Evolutionary conservation across 1,284 basidiomycete genomes (phyloP), one percentile per base, ranked within the genome.

Genomic region (Agaricales sp.): DNA sequence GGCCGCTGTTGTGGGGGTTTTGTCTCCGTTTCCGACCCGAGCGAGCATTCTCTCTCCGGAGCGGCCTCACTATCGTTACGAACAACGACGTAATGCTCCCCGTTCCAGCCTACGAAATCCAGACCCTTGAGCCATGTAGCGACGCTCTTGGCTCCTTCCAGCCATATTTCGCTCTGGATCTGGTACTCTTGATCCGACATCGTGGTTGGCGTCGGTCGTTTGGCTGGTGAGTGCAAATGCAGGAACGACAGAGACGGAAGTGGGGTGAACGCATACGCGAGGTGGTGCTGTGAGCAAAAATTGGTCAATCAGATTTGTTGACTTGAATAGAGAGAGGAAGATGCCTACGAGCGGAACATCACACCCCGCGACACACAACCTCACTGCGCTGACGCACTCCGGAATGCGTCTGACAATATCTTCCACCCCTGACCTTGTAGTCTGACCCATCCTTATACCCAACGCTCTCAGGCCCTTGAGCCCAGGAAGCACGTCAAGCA

Each of bases 61-160:
- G 8, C 8, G 8, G 6, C 18, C 39, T 8, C n/a, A 16, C 8
- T 8, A 16, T 8, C 8, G 6, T 8, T 22, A 11, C 44, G 18
- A 21, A 76, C 74, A 46, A 82, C 74, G 51, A 78, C 78, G 58
- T 78, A 81, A 60, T 80, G 78, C 60, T 82, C 79, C 23, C 78
- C 77, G 60, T 82, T 77, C 79, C 79, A 83, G 11, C 79, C 80
- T 1, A 82, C 60, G 53, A 81, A 83, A 61, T 83, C 79, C 38
- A 82, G 55, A 16, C 70, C 70, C 1, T 73, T 74, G 1, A 82
- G 54, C 20, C 59, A 58, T 4, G 61, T 58, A 0, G 79, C 78
- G 49, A 82, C 67, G 53, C 67, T 67, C 16, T 72, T 65, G 20
- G 74, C 75, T 49, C 64, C 67, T 2, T 69, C 66, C 23, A 66